A percentile compares a stretch with the other conserved stretches of the same genome.
phyloP scores from a whole-genome alignment of 176 grass and related monocot genomes.

The Saccharum spontaneum region DNA sequence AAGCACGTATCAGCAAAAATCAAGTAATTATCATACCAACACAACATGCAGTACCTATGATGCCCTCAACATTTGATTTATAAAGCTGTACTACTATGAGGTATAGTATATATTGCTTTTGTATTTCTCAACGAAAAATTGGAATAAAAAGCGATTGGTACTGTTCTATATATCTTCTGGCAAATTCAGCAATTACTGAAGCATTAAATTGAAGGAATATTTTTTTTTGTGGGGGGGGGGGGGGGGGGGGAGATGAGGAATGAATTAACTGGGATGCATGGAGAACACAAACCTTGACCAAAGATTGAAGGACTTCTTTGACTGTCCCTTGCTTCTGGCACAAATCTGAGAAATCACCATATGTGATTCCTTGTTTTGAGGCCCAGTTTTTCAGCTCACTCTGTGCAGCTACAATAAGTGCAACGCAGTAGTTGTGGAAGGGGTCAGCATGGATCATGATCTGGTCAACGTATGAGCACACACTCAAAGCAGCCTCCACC shows the following conservation, averaged over 20 bases:
- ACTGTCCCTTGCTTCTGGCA: slow-evolving; percentile 72
- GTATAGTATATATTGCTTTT: not conserved
- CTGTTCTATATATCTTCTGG: not conserved
- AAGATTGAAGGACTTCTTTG: slow-evolving; percentile 81
- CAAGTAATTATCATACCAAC: not conserved
- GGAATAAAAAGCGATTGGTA: not conserved
- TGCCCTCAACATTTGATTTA: not conserved
- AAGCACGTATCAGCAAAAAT: not conserved
- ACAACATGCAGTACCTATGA: not conserved
- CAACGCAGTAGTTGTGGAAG: slow-evolving; percentile 74
- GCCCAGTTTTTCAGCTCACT: slow-evolving; percentile 71
- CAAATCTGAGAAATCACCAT: slow-evolving; percentile 48
- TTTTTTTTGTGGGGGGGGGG: not conserved
- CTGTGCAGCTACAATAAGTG: slow-evolving; percentile 57
- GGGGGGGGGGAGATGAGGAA: not conserved
- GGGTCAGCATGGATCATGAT: slow-evolving; percentile 92
- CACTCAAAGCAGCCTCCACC: slow-evolving; percentile 75
- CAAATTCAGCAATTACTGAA: not conserved
- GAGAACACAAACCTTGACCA: slow-evolving; percentile 56
- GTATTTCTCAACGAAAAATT: not conserved
- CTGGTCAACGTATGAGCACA: slow-evolving; percentile 74
- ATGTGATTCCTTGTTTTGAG: slow-evolving; percentile 54
- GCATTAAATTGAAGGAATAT: not conserved
- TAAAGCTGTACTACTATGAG: not conserved
- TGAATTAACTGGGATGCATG: not conserved